Evolutionary conservation across 1,284 basidiomycete species (phyloP).

Genomic region (Cutaneotrichosporon daszewskae): DNA sequence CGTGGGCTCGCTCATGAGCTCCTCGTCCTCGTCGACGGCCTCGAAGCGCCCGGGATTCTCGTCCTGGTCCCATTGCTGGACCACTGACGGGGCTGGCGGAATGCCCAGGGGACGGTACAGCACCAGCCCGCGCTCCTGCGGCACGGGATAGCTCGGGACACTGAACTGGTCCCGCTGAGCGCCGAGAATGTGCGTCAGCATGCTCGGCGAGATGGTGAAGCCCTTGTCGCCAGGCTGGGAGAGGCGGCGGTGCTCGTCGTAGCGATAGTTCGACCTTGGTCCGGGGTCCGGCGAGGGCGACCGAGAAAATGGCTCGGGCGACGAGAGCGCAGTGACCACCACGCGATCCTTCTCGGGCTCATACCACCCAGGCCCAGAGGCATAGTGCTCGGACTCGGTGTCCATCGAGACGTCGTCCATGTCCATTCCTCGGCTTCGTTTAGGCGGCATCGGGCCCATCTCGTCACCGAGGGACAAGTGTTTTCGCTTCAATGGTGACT

Average conservation of each 20-base stretch:
- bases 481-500: constrained; percentile 16
- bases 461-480: constrained; percentile 4
- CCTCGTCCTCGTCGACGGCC: constrained; percentile 14
- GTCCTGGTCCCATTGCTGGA: constrained; percentile 9
- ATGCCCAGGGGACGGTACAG: constrained; percentile 35
- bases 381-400: not conserved
- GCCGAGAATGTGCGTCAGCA: constrained; percentile 41
- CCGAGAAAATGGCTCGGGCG: constrained; percentile 17
- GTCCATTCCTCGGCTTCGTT: too few relatives aligned
- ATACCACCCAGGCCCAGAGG: constrained; percentile 26
- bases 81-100: constrained; percentile 12
- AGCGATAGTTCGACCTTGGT: constrained; percentile 3
- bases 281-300: constrained; percentile 17
- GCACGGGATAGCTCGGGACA: not conserved
- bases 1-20: constrained; percentile 4
- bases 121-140: constrained; percentile 25
- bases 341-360: constrained; percentile 46
- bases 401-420: constrained; percentile 1
- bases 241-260: constrained; percentile 19
- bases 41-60: constrained; percentile 8
- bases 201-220: constrained; percentile 41
- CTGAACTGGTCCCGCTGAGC: constrained; percentile 24
- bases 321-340: constrained; percentile 35
- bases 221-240: constrained; percentile 37
- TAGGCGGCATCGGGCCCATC: constrained; percentile 1